These are phyloP conservation scores for Aphanomyces invadans DNA, from an alignment of 352 stramenopile species.

Conservation along the genomic window DNA sequence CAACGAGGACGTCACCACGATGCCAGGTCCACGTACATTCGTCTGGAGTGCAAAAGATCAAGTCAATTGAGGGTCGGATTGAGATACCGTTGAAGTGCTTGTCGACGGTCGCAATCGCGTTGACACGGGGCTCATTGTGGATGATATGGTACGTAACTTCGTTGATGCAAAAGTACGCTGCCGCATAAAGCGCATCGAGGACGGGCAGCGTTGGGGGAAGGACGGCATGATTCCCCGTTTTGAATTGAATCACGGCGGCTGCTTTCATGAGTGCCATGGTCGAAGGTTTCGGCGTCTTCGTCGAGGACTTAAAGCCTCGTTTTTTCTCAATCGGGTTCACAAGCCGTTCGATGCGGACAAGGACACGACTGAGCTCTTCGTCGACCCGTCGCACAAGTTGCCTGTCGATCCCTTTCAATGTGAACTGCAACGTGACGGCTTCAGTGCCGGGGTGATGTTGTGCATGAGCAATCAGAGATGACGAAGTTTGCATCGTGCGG, in stretches of 20 bases:
- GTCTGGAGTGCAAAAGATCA: conserved; percentile 52
- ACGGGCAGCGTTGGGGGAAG: not conserved
- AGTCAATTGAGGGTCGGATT: conserved; percentile 39
- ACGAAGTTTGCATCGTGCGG: not conserved
- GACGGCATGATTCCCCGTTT: not conserved
- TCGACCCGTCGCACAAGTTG: conserved; percentile 16
- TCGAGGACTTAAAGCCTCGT: not conserved
- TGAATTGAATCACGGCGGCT: conserved; percentile 10
- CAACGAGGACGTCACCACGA: conserved; percentile 30
- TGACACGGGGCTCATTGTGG: conserved; percentile 35
- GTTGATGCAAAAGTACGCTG: conserved; percentile 3
- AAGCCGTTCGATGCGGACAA: conserved; percentile 21
- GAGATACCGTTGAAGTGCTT: conserved; percentile 30
- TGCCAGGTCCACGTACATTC: conserved; percentile 62
- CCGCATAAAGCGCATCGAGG: not conserved
- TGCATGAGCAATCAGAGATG: conserved; percentile 17
- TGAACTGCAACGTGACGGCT: conserved; percentile 10
- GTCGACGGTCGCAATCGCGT: conserved; percentile 34
- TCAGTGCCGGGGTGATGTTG: conserved; percentile 2
- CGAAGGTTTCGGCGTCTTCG: conserved; percentile 1
- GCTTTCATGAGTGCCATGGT: not conserved
- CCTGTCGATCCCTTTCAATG: conserved; percentile 5
- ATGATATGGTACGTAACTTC: conserved; percentile 29
- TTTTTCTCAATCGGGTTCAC: conserved; percentile 4
- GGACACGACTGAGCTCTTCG: conserved; percentile 22